phyloP scores from a whole-genome alignment of 108 stramenopile species.

The Epipyxis sp. region DNA sequence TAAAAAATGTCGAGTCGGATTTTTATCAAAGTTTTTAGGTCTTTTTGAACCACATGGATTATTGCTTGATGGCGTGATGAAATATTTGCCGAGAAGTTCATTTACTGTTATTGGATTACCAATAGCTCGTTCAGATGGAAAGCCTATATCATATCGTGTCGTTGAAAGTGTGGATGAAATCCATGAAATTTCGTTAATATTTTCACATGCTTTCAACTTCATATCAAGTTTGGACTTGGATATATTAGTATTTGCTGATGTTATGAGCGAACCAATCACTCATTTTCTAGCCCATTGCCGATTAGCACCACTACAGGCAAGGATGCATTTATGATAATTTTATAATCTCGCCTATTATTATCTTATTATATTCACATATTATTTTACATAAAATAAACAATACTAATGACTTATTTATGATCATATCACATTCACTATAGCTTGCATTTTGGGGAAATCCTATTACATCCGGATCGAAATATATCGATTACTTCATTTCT shows the following conservation, averaged over 20 bases:
- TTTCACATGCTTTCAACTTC: background rate
- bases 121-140: constrained; percentile 5
- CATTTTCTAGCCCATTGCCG: constrained; percentile 49
- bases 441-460: constrained; percentile 64
- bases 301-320: constrained; percentile 43
- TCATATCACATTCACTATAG: too few species aligned
- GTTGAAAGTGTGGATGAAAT: background rate
- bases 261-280: constrained; percentile 50
- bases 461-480: constrained; percentile 46
- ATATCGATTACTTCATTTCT: constrained; percentile 56
- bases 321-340: too few species aligned
- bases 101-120: constrained; percentile 33
- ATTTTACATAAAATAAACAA: too few species aligned
- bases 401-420: too few species aligned
- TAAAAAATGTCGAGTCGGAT: constrained; percentile 41
- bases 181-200: background rate
- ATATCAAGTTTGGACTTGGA: constrained; percentile 30
- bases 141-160: background rate
- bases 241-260: constrained; percentile 57
- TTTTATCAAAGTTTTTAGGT: constrained; percentile 58
- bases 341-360: too few species aligned
- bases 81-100: constrained; percentile 36
- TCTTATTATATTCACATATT: too few species aligned
- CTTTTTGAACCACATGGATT: constrained; percentile 60
- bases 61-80: constrained; percentile 54